phyloP scores from a whole-genome alignment of 345 rosid genomes.

The Hypericum androsaemum region DNA sequence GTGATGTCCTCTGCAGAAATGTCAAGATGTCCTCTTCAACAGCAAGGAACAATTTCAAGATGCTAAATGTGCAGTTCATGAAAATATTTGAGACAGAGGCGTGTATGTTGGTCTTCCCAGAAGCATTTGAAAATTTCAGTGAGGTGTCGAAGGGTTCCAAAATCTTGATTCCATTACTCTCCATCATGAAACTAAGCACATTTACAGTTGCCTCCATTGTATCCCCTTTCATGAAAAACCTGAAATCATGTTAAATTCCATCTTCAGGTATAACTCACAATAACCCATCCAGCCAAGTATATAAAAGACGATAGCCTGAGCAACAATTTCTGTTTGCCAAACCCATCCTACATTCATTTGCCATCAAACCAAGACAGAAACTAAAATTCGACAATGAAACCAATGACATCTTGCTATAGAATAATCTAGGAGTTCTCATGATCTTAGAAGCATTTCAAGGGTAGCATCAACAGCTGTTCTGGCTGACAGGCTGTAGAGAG shows the following conservation, averaged over 20 bases:
- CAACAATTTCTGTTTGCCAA: too few species aligned
- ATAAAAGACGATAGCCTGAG: background rate
- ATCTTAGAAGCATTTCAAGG: too few species aligned
- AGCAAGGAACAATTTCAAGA: slow-evolving; percentile 79
- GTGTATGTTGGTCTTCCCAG: slow-evolving; percentile 73
- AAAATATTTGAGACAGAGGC: slow-evolving; percentile 73
- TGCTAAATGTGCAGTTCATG: slow-evolving; percentile 94
- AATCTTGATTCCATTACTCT: slow-evolving; percentile 87
- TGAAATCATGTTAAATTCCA: slow-evolving; percentile 24
- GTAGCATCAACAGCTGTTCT: too few species aligned
- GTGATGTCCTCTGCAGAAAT: slow-evolving; percentile 79
- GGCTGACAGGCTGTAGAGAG: too few species aligned
- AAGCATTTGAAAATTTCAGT: slow-evolving; percentile 70
- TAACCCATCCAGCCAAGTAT: background rate
- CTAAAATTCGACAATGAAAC: too few species aligned
- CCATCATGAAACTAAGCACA: slow-evolving; percentile 81
- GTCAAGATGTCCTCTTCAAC: slow-evolving; percentile 89
- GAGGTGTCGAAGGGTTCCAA: slow-evolving; percentile 92
- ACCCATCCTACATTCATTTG: too few species aligned
- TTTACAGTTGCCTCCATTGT: slow-evolving; percentile 71
- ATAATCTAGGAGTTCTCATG: too few species aligned
- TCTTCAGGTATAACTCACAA: slow-evolving; percentile 10
- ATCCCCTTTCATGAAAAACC: slow-evolving; percentile 70
- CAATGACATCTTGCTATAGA: too few species aligned
- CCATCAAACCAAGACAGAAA: too few species aligned